Evolutionary conservation across 2,329 filamentous ascomycete species (phyloP), one percentile per base, ranked within the genome.

Genomic region (Malbranchea cinnamomea): DNA sequence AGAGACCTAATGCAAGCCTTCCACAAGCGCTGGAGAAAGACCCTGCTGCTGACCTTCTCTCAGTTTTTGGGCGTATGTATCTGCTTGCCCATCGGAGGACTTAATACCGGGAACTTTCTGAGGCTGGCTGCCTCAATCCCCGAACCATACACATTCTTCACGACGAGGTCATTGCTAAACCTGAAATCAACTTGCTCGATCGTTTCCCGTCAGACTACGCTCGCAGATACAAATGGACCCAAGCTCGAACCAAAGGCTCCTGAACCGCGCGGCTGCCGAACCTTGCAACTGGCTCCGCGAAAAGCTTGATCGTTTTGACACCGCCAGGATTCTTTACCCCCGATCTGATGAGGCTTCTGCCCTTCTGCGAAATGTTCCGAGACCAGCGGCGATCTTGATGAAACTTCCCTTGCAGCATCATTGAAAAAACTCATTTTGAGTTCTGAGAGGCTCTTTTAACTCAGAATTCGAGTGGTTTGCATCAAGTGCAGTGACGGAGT

Each of bases 21-120:
- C 18, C 36, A 44, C 27, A 30, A 2, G 37, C 30, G 14, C 23
- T 42, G 2, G 18, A 39, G 30, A 33, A 31, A 17, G 30, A 45
- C 19, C 37, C 38, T n/a, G 23, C 26, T 2, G 37, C 31, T 2
- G 41, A 47, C 28, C 24, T 47, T 17, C 29, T 46, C 23, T 41
- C 40, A 11, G 28, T 45, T 16, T 34, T 43, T 19, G 20, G 32
- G 9, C 25, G 33, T 9, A 36, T 31, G n/a, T 43, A 41, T 34
- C 14, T 9, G 16, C 27, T 11, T 13, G 23, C 32, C 24, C 41
- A 44, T 41, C 36, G 15, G 18, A 23, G 26, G 12, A 23, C 30
- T 6, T 32, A 37, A 23, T 32, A 33, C 26, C 23, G 5, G 4
- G 12, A 36, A 13, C 27, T 29, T 10, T 22, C 23, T 13, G 30